Percentiles rank a stretch among this genome's conserved stretches.
These are phyloP conservation scores for Arctostaphylos glauca DNA, from an alignment of 148 eudicot genomes.

Conservation along the genomic window DNA sequence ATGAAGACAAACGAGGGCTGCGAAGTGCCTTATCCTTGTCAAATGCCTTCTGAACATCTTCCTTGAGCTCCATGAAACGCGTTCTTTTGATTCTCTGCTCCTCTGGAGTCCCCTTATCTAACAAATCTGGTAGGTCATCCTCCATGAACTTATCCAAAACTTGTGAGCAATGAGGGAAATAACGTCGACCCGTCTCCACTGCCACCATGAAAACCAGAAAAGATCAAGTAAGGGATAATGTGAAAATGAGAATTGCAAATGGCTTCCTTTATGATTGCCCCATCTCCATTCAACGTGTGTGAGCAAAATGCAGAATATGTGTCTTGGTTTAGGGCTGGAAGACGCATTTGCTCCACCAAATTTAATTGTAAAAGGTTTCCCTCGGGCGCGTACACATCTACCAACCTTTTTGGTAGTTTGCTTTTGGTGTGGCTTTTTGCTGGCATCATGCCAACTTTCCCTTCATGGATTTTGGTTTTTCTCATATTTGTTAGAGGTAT, in stretches of 20 bases:
- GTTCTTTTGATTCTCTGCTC: slow-evolving; percentile 37
- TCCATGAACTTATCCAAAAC: slow-evolving; percentile 51
- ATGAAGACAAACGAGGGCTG: slow-evolving; percentile 34
- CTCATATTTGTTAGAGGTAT: too few species aligned
- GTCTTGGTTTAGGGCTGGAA: background rate
- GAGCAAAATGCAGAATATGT: background rate
- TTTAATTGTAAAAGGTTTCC: background rate
- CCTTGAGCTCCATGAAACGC: slow-evolving; percentile 46
- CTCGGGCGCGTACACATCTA: too few species aligned
- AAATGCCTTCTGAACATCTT: slow-evolving; percentile 47
- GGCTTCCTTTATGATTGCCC: background rate
- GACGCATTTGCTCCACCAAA: slow-evolving; percentile 7
- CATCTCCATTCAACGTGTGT: background rate
- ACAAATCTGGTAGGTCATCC: slow-evolving; percentile 39
- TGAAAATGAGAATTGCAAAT: background rate
- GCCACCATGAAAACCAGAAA: slow-evolving; percentile 14
- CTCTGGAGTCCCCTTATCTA: slow-evolving; percentile 42
- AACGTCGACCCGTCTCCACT: slow-evolving; percentile 49
- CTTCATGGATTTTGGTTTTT: too few species aligned
- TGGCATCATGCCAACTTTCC: too few species aligned
- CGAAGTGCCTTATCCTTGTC: slow-evolving; percentile 46
- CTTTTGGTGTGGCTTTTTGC: too few species aligned
- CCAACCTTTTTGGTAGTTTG: too few species aligned
- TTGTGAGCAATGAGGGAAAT: slow-evolving; percentile 46
- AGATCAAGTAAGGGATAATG: background rate